phyloP scores from a whole-genome alignment of 768 basidiomycete genomes.

The Imleria badia region DNA sequence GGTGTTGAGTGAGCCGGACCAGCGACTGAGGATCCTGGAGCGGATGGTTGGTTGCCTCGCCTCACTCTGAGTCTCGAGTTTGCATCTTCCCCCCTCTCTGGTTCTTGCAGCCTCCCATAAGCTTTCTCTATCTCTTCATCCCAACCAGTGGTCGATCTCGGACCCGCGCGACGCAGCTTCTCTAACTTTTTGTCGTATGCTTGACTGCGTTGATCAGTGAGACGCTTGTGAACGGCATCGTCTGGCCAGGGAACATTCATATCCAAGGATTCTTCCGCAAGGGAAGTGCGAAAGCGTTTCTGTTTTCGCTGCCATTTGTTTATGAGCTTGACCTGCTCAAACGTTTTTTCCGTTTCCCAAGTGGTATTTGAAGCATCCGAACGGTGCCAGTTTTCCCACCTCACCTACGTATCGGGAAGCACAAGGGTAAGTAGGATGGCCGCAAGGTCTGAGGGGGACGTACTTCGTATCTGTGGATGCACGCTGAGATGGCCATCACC shows the following conservation, averaged over 20 bases:
- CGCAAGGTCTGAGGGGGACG: neutral
- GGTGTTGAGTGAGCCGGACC: slow-evolving; percentile 3
- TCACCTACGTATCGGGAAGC: slow-evolving; percentile 37
- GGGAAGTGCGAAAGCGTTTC: slow-evolving; percentile 24
- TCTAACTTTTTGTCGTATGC: slow-evolving; percentile 46
- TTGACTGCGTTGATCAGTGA: slow-evolving; percentile 44
- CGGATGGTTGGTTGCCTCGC: slow-evolving; percentile 8
- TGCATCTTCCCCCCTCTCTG: slow-evolving; percentile 22
- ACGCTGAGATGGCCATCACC: neutral
- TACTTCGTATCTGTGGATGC: slow-evolving; percentile 32
- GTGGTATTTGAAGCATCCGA: slow-evolving; percentile 54
- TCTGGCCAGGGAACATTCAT: slow-evolving; percentile 41
- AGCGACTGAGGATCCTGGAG: slow-evolving; percentile 7
- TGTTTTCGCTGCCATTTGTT: slow-evolving; percentile 37
- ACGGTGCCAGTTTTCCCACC: slow-evolving; percentile 54
- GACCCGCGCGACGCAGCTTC: slow-evolving; percentile 6
- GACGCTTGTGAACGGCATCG: slow-evolving; percentile 43
- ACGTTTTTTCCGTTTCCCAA: slow-evolving; percentile 39
- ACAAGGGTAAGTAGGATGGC: neutral
- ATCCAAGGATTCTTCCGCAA: slow-evolving; percentile 34
- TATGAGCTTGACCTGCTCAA: slow-evolving; percentile 21
- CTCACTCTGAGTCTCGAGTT: slow-evolving; percentile 24
- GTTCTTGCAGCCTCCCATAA: slow-evolving; percentile 23
- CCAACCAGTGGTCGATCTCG: slow-evolving; percentile 20
- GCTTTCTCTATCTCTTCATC: slow-evolving; percentile 28